Evolutionary conservation across 148 eudicot genomes (phyloP).

Genomic region (Polygonum aviculare): DNA sequence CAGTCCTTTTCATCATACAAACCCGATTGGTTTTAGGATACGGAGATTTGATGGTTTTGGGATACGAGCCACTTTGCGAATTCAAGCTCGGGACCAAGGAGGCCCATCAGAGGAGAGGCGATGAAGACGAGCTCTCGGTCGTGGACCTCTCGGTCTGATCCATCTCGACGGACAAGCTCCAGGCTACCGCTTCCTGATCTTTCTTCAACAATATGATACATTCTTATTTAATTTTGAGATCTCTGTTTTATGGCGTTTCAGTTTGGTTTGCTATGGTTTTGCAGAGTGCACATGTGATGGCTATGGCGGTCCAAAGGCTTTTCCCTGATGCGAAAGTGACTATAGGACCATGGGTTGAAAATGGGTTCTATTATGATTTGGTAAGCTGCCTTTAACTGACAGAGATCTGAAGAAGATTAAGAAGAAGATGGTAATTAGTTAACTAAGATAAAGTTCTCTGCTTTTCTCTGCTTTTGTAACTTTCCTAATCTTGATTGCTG

Average conservation of each 20-base stretch:
- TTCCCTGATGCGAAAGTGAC: conserved; percentile 96
- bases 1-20: not conserved
- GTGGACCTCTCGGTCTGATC: too few relatives aligned
- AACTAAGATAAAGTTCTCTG: conserved; percentile 27
- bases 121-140: conserved; percentile 47
- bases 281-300: conserved; percentile 99
- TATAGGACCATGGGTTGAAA: conserved; percentile 97
- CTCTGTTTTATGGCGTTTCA: too few relatives aligned
- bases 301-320: conserved; percentile 98
- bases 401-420: conserved; percentile 84
- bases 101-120: conserved; percentile 49
- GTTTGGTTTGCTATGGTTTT: too few relatives aligned
- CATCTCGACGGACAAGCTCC: too few relatives aligned
- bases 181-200: too few relatives aligned
- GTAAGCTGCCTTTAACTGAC: conserved; percentile 93
- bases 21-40: not conserved
- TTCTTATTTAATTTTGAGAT: too few relatives aligned
- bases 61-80: conserved; percentile 33
- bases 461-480: conserved; percentile 35
- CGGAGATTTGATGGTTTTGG: conserved; percentile 23
- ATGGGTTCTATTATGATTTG: conserved; percentile 96
- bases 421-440: conserved; percentile 99
- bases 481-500: conserved; percentile 48
- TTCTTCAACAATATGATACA: too few relatives aligned
- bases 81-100: conserved; percentile 32